Evolutionary conservation across 805 yeast genomes (phyloP).

Genomic region (Cyberlindnera subsufficiens): DNA sequence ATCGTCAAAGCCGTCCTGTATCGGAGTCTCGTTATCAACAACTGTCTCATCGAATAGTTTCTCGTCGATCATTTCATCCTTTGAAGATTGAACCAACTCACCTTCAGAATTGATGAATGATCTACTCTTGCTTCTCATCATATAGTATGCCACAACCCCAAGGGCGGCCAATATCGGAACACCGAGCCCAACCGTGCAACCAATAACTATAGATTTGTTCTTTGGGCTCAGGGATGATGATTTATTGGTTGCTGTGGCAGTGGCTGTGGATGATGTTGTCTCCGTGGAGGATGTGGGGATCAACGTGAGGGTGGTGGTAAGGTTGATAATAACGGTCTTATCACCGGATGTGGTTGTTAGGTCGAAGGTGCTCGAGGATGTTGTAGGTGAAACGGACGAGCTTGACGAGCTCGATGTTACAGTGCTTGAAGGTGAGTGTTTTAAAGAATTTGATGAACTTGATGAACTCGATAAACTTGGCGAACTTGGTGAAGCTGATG

Average conservation of each 20-base stretch:
- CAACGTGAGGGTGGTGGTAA: conserved; percentile 11
- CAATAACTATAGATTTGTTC: conserved; percentile 40
- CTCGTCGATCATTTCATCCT: conserved; percentile 24
- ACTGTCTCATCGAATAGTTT: conserved; percentile 23
- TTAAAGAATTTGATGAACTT: conserved; percentile 1
- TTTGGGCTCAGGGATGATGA: conserved; percentile 37
- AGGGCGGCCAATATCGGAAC: conserved; percentile 5
- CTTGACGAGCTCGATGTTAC: conserved; percentile 4
- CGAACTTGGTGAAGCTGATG: background rate
- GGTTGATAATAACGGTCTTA: conserved; percentile 12
- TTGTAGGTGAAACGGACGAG: conserved; percentile 5
- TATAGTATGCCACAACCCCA: conserved; percentile 2
- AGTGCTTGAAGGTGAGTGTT: conserved; percentile 1
- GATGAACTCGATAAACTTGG: background rate
- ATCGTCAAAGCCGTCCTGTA: conserved; percentile 10
- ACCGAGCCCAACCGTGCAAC: conserved; percentile 33
- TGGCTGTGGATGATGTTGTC: conserved; percentile 21
- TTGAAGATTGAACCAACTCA: conserved; percentile 16
- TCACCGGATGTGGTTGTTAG: conserved; percentile 13
- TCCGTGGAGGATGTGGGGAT: conserved; percentile 2
- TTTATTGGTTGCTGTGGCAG: conserved; percentile 22
- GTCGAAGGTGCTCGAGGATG: conserved; percentile 5
- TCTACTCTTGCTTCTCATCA: conserved; percentile 10
- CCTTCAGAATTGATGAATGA: conserved; percentile 24
- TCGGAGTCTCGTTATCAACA: conserved; percentile 5